phyloP scores from a whole-genome alignment of 352 stramenopile genomes.

The Globisporangium spinosum region DNA sequence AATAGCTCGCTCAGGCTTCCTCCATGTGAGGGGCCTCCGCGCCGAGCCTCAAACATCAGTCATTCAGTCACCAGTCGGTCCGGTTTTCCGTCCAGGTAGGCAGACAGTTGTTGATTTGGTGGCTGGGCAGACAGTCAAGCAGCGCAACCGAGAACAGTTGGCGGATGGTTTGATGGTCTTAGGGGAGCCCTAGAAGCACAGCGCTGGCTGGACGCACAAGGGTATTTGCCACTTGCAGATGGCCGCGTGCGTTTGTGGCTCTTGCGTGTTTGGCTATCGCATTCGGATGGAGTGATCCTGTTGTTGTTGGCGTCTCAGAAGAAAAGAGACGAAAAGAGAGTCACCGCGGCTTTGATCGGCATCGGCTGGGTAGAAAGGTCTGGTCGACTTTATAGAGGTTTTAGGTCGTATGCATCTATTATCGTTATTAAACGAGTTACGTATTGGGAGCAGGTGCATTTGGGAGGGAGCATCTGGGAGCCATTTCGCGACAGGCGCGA shows the following conservation, averaged over 20 bases:
- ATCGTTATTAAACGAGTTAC: neutral
- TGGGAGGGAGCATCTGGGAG: neutral
- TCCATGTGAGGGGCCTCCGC: neutral
- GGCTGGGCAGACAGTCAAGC: neutral
- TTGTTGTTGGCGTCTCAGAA: neutral
- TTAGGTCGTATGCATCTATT: neutral
- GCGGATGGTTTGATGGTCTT: neutral
- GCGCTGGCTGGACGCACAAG: neutral
- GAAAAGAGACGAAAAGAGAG: neutral
- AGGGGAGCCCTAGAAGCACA: neutral
- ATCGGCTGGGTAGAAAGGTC: neutral
- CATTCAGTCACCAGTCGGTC: constrained; percentile 3
- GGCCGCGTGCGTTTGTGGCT: neutral
- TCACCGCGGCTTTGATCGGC: neutral
- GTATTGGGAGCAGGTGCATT: neutral
- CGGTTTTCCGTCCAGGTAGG: neutral
- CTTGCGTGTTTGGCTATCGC: neutral
- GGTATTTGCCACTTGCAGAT: neutral
- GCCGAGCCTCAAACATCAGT: neutral
- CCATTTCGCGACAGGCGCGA: neutral
- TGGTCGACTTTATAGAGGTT: neutral
- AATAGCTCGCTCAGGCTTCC: too few species aligned
- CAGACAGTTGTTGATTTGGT: neutral
- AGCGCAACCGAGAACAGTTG: neutral
- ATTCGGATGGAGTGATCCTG: neutral